Evolutionary conservation across 108 stramenopile species (phyloP), one percentile per base, ranked within the genome.

Genomic region (Aurantiochytrium sp.): DNA sequence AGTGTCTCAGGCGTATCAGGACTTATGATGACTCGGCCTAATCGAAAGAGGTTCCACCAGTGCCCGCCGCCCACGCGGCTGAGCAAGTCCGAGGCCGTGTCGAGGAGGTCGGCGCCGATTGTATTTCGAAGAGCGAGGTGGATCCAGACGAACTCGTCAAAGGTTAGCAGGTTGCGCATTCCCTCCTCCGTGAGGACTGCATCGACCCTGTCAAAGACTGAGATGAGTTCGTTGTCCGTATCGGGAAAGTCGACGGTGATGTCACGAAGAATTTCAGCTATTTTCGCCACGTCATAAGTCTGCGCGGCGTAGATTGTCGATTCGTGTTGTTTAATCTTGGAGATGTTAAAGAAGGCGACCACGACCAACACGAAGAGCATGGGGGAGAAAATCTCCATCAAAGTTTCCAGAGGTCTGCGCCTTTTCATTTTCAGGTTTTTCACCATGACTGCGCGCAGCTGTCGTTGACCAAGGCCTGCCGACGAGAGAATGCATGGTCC

Each of bases 101-200:
- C 51, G 45, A 83, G n/a, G 0, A 23, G 19, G 12, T 83, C 76
- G 16, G 44, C 12, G 12, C 76, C 76, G 51, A 83, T 53, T 8
- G n/a, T 12, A 12, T 35, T 47, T 0, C n/a, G n/a, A 6, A 83
- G 28, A 6, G 51, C 25, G 18, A 25, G 45, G 76, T 83, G 76
- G 3, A 83, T 25, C 76, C 76, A 83, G 76, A 83, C 76, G 51
- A 45, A 83, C 76, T 83, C 76, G 51, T 83, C 76, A 47, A 83
- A 23, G 23, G 76, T 83, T 23, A 28, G 76, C 14, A 83, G 1
- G 2, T 6, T 47, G 49, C 76, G 45, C n/a, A 83, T 12, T 1
- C 76, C 76, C 76, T 83, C 76, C 6, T 12, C 51, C 0, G 23
- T 6, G 6, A 83, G 12, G n/a, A 83, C 51, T 3, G 35, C 35